Evolutionary conservation across 1,284 basidiomycete genomes (phyloP), one percentile per base, ranked within the genome.

Genomic region (Stygiomarasmius scandens): DNA sequence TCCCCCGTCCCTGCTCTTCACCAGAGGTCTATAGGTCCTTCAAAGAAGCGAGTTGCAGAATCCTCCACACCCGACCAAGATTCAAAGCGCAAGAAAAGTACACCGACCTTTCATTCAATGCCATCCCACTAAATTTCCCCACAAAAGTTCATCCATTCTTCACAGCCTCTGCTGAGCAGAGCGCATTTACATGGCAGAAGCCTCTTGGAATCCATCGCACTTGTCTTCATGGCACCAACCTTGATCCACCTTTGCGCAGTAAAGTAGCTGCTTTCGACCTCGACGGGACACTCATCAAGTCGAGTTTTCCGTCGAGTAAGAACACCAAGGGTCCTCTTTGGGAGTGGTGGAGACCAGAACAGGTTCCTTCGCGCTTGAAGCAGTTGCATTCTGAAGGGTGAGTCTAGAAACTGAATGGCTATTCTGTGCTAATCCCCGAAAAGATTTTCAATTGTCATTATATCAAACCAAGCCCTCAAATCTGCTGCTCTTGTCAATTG

Each of bases 191-290:
- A 61, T 90, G 88, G 88, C 71, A 83, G 50, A 73, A 77, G 14
- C 74, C 86, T 4, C 64, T 88, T 11, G 87, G 87, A 1, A 72
- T 76, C 2, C 75, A 76, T 14, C 71, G 75, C 2, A 82, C 86
- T 2, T 90, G 89, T 72, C 73, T 90, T 24, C 80, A 90, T 63
- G 90, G 81, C 10, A 64, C 80, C 34, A 81, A 89, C 67, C 74
- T 85, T 5, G 64, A 69, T 3, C 87, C 90, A 0, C 67, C 71
- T 14, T 70, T 74, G 10, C 74, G 71, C 1, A 25, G 74, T 8
- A 88, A 86, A 61, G 81, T 95, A 19, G 91, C 93, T 3, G 82
- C 89, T 5, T 93, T 95, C 64, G 94, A 96, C 67, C 75, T 97
- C 4, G 95, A 97, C 67, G 94, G 92, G 0, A 96, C 93, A 0